Evolutionary conservation across 75 land plant genomes (phyloP).

Genomic region (Selaginella moellendorffii): DNA sequence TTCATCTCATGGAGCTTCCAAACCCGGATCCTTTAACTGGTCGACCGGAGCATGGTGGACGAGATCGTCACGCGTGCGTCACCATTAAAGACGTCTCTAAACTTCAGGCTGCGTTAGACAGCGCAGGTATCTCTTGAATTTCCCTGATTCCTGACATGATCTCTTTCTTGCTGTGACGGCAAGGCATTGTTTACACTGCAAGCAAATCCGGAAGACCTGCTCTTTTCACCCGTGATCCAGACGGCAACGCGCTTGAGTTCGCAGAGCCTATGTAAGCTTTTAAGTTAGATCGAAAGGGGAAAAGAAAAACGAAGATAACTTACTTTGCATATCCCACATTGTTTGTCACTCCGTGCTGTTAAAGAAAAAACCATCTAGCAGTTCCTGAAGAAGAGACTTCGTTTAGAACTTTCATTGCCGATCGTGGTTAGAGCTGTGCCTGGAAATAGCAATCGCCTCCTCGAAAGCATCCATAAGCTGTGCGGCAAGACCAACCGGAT

Average conservation of each 20-base stretch:
- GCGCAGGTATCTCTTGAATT: constrained; percentile 37
- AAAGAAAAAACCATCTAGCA: too few relatives aligned
- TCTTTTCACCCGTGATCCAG: constrained; percentile 82
- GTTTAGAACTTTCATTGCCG: too few relatives aligned
- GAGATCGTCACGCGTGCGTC: constrained; percentile 77
- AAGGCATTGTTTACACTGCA: constrained; percentile 67
- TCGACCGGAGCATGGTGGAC: constrained; percentile 87
- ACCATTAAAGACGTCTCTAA: constrained; percentile 48
- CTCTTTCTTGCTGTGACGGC: constrained; percentile 12
- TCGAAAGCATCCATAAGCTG: constrained; percentile 67
- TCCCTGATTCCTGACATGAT: background rate
- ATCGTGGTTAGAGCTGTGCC: too few relatives aligned
- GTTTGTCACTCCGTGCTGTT: too few relatives aligned
- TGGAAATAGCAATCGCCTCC: too few relatives aligned
- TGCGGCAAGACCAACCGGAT: constrained; percentile 58
- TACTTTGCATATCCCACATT: too few relatives aligned
- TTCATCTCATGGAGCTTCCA: constrained; percentile 97
- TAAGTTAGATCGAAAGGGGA: too few relatives aligned
- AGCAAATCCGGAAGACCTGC: constrained; percentile 86
- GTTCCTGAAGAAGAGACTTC: too few relatives aligned
- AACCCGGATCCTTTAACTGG: constrained; percentile 90
- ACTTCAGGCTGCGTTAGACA: constrained; percentile 48
- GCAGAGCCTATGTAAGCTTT: constrained; percentile 10
- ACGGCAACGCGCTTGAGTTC: constrained; percentile 87
- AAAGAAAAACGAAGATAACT: too few relatives aligned